phyloP scores from a whole-genome alignment of 345 rosid genomes.

The Salix caprea region DNA sequence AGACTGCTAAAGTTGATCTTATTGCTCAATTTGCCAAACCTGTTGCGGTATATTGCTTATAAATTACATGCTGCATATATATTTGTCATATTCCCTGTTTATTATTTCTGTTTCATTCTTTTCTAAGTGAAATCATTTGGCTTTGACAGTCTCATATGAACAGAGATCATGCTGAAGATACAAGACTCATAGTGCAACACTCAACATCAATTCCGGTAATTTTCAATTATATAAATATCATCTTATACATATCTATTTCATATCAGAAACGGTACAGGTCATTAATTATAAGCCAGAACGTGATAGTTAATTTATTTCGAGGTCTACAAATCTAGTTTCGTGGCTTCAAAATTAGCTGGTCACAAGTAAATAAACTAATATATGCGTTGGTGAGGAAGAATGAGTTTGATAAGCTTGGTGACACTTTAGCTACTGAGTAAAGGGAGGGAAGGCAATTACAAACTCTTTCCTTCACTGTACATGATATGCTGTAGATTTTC shows the following conservation, averaged over 20 bases:
- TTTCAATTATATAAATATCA: not conserved
- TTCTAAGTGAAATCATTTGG: not conserved
- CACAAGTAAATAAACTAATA: not conserved
- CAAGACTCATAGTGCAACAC: slow-evolving; percentile 69
- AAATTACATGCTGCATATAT: not conserved
- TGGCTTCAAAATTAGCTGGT: not conserved
- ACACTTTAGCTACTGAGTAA: too few species aligned
- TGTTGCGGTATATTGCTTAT: slow-evolving; percentile 54
- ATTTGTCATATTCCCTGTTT: not conserved
- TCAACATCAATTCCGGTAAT: slow-evolving; percentile 72
- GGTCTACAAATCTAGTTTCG: not conserved
- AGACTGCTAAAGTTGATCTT: slow-evolving; percentile 76
- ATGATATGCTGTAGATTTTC: not conserved
- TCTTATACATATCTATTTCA: slow-evolving; percentile 1
- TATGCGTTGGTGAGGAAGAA: not conserved
- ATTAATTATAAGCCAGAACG: not conserved
- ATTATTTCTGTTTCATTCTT: slow-evolving; percentile 5
- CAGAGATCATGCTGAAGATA: slow-evolving; percentile 87
- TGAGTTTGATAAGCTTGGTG: not conserved
- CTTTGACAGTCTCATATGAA: slow-evolving; percentile 80
- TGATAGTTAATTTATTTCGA: not conserved
- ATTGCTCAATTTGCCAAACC: slow-evolving; percentile 81
- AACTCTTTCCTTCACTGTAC: not conserved
- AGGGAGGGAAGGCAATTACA: too few species aligned
- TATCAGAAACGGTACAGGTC: not conserved